Evolutionary conservation across 192 early-diverging fungal genomes (phyloP).

Genomic region (Podila clonocystis): DNA sequence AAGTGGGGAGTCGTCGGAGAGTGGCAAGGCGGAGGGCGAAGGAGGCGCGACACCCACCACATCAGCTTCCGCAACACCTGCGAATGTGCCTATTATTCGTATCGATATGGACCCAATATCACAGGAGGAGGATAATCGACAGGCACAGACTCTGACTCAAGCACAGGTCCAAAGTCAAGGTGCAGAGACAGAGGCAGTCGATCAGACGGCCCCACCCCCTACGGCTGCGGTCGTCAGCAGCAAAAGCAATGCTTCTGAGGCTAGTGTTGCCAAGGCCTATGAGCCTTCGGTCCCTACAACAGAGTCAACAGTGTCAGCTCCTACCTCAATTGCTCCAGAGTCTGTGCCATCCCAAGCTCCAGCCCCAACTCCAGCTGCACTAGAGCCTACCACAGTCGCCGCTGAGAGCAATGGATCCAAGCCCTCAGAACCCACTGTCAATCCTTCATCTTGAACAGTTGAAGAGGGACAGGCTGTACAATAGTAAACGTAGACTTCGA

Average conservation of each 20-base stretch:
- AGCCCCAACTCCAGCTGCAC: too few relatives aligned
- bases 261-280: too few relatives aligned
- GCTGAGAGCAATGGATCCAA: too few relatives aligned
- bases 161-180: background rate
- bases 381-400: too few relatives aligned
- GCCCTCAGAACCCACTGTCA: too few relatives aligned
- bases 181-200: background rate
- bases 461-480: too few relatives aligned
- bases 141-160: background rate
- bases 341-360: too few relatives aligned
- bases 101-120: constrained; percentile 42
- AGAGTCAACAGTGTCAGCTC: too few relatives aligned
- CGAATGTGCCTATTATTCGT: constrained; percentile 37
- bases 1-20: background rate
- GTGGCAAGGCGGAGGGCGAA: background rate
- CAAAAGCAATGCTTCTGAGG: background rate
- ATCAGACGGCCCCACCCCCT: background rate
- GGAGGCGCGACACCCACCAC: background rate
- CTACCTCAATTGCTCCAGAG: too few relatives aligned
- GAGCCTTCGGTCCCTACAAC: too few relatives aligned
- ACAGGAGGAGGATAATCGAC: constrained; percentile 10
- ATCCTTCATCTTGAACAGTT: too few relatives aligned
- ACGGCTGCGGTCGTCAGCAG: background rate
- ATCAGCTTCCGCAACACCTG: too few relatives aligned
- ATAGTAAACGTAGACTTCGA: background rate